Evolutionary conservation across 2,329 filamentous ascomycete species (phyloP).

Genomic region (Chaetoscypha palmicola): DNA sequence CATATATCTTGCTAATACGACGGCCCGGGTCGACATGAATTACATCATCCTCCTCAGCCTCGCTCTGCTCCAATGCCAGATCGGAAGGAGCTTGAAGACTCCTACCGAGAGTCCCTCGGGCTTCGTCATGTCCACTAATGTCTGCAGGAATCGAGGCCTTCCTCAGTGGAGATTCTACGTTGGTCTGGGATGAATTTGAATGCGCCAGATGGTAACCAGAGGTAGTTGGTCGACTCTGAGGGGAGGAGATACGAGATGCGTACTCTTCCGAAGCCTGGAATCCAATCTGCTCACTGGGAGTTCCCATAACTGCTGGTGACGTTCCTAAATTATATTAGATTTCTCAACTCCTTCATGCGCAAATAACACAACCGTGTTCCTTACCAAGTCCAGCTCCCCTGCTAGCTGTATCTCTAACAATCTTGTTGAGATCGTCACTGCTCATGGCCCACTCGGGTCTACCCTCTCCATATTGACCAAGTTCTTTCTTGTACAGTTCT

Average conservation of each 20-base stretch:
- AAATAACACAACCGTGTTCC: conserved; percentile 24
- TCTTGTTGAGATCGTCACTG: conserved; percentile 82
- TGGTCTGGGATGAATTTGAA: conserved; percentile 38
- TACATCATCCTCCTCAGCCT: conserved; percentile 48
- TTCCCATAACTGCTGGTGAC: conserved; percentile 56
- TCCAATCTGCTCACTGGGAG: conserved; percentile 84
- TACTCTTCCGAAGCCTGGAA: conserved; percentile 85
- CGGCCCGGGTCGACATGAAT: conserved; percentile 68
- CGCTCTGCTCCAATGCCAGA: conserved; percentile 36
- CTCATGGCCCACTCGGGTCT: conserved; percentile 73
- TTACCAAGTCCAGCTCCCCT: conserved; percentile 47
- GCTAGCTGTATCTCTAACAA: conserved; percentile 65
- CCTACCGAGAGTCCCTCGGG: conserved; percentile 34
- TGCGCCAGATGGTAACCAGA: conserved; percentile 31
- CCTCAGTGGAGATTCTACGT: conserved; percentile 33
- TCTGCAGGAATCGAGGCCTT: conserved; percentile 40
- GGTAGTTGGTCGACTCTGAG: conserved; percentile 42
- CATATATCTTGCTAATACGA: conserved; percentile 39
- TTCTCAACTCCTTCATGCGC: conserved; percentile 18
- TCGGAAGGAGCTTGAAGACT: conserved; percentile 30
- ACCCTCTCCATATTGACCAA: conserved; percentile 48
- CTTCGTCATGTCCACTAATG: conserved; percentile 18
- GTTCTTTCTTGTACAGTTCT: conserved; percentile 69
- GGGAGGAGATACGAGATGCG: conserved; percentile 67
- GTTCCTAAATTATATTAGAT: conserved; percentile 47